These are phyloP conservation scores for Diaporthe longicolla DNA, from an alignment of 2,329 filamentous ascomycete genomes.

Conservation along the genomic window DNA sequence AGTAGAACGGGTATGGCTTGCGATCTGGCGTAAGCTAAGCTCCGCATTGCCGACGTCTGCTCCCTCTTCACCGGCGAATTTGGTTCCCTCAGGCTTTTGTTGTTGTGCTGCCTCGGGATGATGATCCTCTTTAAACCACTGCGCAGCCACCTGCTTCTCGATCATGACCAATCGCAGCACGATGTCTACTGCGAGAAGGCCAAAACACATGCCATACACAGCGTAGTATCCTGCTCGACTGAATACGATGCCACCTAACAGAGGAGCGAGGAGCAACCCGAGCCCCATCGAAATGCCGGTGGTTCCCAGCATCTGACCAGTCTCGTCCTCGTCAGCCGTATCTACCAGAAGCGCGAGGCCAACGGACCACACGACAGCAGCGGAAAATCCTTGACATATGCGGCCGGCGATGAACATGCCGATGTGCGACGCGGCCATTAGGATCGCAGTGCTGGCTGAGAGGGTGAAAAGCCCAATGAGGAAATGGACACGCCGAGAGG, in stretches of 20 bases:
- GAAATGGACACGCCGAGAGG: slow-evolving; percentile 35
- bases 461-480: slow-evolving; percentile 34
- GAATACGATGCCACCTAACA: slow-evolving; percentile 39
- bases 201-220: slow-evolving; percentile 37
- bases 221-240: slow-evolving; percentile 33
- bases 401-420: slow-evolving; percentile 36
- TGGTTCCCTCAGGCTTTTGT: neutral
- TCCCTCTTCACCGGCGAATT: neutral
- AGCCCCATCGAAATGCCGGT: slow-evolving; percentile 36
- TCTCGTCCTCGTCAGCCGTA: slow-evolving; percentile 33
- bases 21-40: neutral
- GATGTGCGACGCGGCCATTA: slow-evolving; percentile 33
- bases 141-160: slow-evolving; percentile 30
- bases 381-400: slow-evolving; percentile 35
- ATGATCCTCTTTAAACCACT: slow-evolving; percentile 1
- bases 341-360: slow-evolving; percentile 40
- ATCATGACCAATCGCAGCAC: slow-evolving; percentile 38
- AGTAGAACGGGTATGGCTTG: neutral
- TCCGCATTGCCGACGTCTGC: neutral
- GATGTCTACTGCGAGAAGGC: slow-evolving; percentile 35
- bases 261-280: slow-evolving; percentile 33
- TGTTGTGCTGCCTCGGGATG: neutral
- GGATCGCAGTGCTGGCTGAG: slow-evolving; percentile 35
- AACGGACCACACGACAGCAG: slow-evolving; percentile 37
- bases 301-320: slow-evolving; percentile 39